Percentiles rank a stretch among this genome's conserved stretches.
Evolutionary conservation across 148 eudicot species (phyloP).

Genomic region (Talinum fruticosum): DNA sequence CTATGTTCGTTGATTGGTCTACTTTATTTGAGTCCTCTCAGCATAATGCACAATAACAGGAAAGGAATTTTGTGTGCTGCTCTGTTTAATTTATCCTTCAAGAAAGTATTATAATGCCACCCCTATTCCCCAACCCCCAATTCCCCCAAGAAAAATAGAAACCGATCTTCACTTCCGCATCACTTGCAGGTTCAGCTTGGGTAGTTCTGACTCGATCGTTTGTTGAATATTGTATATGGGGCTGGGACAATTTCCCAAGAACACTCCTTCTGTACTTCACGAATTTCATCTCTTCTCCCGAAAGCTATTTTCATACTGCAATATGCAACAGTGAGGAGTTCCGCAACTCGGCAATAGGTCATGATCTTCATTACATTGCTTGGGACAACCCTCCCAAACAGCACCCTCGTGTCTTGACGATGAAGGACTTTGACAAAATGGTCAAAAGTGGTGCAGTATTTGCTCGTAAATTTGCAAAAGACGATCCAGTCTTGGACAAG

Average conservation of each 20-base stretch:
- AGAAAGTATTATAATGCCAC: too few relatives aligned
- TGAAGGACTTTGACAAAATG: conserved; percentile 74
- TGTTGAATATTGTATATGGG: conserved; percentile 93
- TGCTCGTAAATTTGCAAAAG: conserved; percentile 77
- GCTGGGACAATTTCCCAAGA: conserved; percentile 95
- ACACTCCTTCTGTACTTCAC: conserved; percentile 83
- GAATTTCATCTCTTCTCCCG: conserved; percentile 90
- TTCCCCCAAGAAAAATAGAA: neutral
- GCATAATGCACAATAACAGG: too few relatives aligned
- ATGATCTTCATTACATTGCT: conserved; percentile 95
- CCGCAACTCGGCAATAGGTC: conserved; percentile 65
- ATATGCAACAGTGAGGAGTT: conserved; percentile 79
- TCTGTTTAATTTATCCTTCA: too few relatives aligned
- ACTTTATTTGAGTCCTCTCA: too few relatives aligned
- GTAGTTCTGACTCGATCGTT: conserved; percentile 84
- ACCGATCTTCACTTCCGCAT: neutral
- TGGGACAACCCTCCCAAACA: conserved; percentile 98
- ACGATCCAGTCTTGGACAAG: conserved; percentile 70
- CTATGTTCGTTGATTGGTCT: too few relatives aligned
- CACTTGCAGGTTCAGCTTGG: conserved; percentile 90
- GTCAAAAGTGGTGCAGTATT: conserved; percentile 82
- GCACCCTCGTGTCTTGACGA: conserved; percentile 69
- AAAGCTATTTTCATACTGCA: conserved; percentile 92
- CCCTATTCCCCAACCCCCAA: too few relatives aligned
- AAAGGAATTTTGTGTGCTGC: too few relatives aligned